A percentile compares a stretch with the other conserved stretches of the same genome.
These are phyloP conservation scores for Exophiala xenobiotica DNA, from an alignment of 2,329 filamentous ascomycete species.

Conservation along the genomic window DNA sequence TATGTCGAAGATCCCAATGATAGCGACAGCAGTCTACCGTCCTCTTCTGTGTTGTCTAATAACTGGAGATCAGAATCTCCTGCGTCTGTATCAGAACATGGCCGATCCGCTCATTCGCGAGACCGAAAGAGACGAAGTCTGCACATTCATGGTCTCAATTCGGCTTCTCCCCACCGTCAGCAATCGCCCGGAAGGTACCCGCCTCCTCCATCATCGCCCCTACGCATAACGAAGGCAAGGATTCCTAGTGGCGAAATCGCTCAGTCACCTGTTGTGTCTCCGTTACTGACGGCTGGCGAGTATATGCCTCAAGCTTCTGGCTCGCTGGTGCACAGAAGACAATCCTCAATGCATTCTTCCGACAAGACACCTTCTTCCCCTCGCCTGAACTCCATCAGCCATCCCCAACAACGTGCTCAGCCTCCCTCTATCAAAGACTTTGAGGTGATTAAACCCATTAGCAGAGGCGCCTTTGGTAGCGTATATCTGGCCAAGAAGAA, in stretches of 20 bases:
- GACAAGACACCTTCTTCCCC: conserved; percentile 76
- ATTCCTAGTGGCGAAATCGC: conserved; percentile 53
- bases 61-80: conserved; percentile 82
- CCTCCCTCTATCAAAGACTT: conserved; percentile 98
- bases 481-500: conserved; percentile 99
- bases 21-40: conserved; percentile 85
- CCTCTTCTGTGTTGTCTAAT: conserved; percentile 70
- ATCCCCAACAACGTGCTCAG: conserved; percentile 81
- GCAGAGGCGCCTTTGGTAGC: conserved; percentile 96
- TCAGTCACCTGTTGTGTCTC: conserved; percentile 81
- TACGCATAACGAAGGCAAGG: conserved; percentile 81
- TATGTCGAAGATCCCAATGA: conserved; percentile 80
- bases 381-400: conserved; percentile 68
- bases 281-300: conserved; percentile 78
- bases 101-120: conserved; percentile 72
- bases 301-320: conserved; percentile 47
- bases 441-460: conserved; percentile 99
- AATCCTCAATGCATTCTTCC: conserved; percentile 87
- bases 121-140: conserved; percentile 86
- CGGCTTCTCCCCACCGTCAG: conserved; percentile 74
- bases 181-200: conserved; percentile 78
- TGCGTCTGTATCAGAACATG: conserved; percentile 69
- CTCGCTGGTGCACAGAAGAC: conserved; percentile 68
- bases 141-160: conserved; percentile 69
- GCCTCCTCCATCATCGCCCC: conserved; percentile 78